phyloP scores from a whole-genome alignment of 371 early-diverging fungal genomes.

The Apophysomyces variabilis region DNA sequence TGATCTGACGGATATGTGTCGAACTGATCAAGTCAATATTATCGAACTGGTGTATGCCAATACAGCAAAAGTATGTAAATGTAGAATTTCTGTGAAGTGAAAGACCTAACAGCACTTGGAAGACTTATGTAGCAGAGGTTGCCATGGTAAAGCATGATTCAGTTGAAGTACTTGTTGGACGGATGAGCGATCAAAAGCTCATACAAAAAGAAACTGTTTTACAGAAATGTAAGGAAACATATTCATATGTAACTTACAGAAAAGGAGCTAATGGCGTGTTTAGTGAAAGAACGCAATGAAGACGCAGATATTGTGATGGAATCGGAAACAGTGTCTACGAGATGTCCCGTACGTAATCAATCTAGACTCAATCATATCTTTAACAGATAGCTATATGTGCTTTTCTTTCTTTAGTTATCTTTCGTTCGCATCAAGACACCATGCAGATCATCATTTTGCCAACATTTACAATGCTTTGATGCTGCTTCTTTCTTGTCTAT shows the following conservation, averaged over 20 bases:
- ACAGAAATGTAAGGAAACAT: slow-evolving; percentile 46
- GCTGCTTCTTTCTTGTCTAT: slow-evolving; percentile 66
- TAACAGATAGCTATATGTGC: slow-evolving; percentile 12
- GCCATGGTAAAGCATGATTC: slow-evolving; percentile 51
- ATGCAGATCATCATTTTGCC: slow-evolving; percentile 61
- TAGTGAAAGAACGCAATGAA: slow-evolving; percentile 38
- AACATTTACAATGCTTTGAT: slow-evolving; percentile 83
- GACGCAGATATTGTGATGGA: slow-evolving; percentile 60
- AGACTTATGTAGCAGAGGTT: slow-evolving; percentile 51
- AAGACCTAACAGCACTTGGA: neutral
- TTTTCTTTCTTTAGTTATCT: slow-evolving; percentile 50
- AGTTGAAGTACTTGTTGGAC: slow-evolving; percentile 45
- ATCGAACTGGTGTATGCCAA: slow-evolving; percentile 65
- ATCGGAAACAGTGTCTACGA: slow-evolving; percentile 58
- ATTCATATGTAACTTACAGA: neutral
- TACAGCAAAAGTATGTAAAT: slow-evolving; percentile 44
- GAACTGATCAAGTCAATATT: slow-evolving; percentile 38
- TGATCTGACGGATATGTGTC: slow-evolving; percentile 55
- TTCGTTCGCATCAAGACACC: slow-evolving; percentile 68
- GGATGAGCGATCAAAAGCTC: slow-evolving; percentile 40
- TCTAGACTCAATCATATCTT: neutral
- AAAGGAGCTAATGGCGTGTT: neutral
- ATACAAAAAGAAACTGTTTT: slow-evolving; percentile 54
- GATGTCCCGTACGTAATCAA: slow-evolving; percentile 57
- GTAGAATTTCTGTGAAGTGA: neutral